A percentile compares a stretch with the other conserved stretches of the same genome.
Conservation (phyloP, 208 protist species). For the Novymonas esmeraldas region DNA sequence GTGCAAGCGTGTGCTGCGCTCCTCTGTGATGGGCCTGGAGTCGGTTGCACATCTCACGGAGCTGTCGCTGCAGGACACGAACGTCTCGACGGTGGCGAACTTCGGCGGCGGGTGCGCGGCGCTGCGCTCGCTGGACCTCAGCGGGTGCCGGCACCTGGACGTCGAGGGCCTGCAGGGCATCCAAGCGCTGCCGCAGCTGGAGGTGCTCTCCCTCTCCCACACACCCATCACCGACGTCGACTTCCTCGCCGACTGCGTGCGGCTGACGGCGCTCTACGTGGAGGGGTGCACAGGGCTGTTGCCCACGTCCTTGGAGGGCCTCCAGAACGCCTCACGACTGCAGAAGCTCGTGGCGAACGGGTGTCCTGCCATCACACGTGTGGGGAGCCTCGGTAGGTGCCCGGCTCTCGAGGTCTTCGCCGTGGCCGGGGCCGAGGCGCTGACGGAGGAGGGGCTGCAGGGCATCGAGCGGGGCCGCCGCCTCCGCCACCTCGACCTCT, state of each 20-base stretch:
- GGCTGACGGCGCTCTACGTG: conserved; percentile 45
- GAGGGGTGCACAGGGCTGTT: conserved; percentile 48
- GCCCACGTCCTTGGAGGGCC: conserved; percentile 35
- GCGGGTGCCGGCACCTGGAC: conserved; percentile 59
- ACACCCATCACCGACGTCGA: conserved; percentile 47
- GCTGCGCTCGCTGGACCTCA: conserved; percentile 55
- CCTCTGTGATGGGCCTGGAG: conserved; percentile 55
- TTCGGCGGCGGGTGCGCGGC: conserved; percentile 38
- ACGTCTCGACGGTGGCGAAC: conserved; percentile 58
- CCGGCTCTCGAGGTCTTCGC: conserved; percentile 39
- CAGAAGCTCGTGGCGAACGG: conserved; percentile 38
- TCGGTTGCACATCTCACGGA: conserved; percentile 36
- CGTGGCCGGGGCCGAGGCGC: conserved; percentile 28
- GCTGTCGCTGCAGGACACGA: conserved; percentile 59
- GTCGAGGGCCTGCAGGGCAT: conserved; percentile 59
- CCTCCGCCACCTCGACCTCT: conserved; percentile 50
- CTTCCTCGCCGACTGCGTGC: conserved; percentile 44
- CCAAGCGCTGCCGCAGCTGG: conserved; percentile 44
- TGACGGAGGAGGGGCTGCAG: conserved; percentile 34
- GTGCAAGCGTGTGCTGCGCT: conserved; percentile 64
- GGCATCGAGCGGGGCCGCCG: conserved; percentile 38
- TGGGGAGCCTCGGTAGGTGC: conserved; percentile 39
- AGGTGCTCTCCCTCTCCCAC: conserved; percentile 54
- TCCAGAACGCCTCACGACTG: conserved; percentile 39
- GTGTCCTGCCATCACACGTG: conserved; percentile 28